Evolutionary conservation across 2,329 filamentous ascomycete species (phyloP).

Genomic region (Xylariales sp.): DNA sequence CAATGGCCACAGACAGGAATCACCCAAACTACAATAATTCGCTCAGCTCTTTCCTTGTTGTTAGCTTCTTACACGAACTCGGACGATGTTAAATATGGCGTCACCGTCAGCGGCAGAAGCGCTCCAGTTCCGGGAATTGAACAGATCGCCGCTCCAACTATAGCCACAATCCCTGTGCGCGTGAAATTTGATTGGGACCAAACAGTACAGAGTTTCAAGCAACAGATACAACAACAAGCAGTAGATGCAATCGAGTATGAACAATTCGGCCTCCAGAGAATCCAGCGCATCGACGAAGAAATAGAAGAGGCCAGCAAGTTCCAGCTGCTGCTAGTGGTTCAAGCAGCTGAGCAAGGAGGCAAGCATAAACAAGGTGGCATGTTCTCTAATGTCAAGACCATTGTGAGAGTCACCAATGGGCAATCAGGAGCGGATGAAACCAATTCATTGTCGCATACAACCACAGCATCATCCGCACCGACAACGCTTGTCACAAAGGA

Average conservation of each 20-base stretch:
- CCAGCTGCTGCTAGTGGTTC: conserved; percentile 3
- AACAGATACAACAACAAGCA: not conserved
- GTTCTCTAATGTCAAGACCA: too few relatives aligned
- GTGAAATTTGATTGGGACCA: not conserved
- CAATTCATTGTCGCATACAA: too few relatives aligned
- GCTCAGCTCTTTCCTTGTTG: not conserved
- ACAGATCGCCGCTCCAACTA: not conserved
- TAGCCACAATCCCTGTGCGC: not conserved
- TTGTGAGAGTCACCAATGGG: too few relatives aligned
- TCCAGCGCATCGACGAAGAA: conserved; percentile 1
- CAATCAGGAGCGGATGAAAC: too few relatives aligned
- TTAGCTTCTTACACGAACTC: not conserved
- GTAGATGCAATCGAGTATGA: not conserved
- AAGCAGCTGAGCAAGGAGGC: conserved; percentile 5
- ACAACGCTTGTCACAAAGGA: too few relatives aligned
- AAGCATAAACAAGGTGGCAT: too few relatives aligned
- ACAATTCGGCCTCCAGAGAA: conserved; percentile 6
- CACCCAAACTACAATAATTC: not conserved
- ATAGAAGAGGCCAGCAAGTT: conserved; percentile 3
- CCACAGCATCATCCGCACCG: too few relatives aligned
- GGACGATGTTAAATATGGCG: not conserved
- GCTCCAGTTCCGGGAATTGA: not conserved
- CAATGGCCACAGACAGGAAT: not conserved
- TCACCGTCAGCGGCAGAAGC: not conserved
- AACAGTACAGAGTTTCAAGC: not conserved